These are phyloP conservation scores for Leccinum boreale DNA, from an alignment of 768 basidiomycete genomes.

Conservation along the genomic window DNA sequence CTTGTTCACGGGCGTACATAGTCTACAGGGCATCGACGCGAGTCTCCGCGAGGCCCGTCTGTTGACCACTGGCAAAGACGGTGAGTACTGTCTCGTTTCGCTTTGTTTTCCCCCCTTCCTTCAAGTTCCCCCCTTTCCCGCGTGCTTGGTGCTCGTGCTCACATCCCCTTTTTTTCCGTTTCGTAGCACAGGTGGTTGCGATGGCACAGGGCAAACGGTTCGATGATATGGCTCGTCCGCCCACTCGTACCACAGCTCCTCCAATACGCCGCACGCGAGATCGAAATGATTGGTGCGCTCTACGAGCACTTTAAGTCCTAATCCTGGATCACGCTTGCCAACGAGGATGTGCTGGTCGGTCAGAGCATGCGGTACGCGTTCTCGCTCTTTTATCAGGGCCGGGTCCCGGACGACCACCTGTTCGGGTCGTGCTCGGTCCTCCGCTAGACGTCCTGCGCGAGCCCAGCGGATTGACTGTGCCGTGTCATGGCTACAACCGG, in stretches of 20 bases:
- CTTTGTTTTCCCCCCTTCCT: not conserved
- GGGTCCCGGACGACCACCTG: constrained; percentile 23
- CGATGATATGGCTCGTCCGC: constrained; percentile 33
- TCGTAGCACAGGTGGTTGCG: constrained; percentile 32
- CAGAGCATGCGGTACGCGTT: constrained; percentile 30
- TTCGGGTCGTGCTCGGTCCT: constrained; percentile 24
- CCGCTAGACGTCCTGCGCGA: constrained; percentile 27
- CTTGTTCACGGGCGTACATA: constrained; percentile 31
- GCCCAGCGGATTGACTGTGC: constrained; percentile 22
- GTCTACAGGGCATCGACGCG: constrained; percentile 35
- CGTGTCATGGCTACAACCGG: constrained; percentile 24
- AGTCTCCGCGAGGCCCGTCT: constrained; percentile 28
- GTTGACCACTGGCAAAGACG: constrained; percentile 29
- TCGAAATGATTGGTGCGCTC: constrained; percentile 36
- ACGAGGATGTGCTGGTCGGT: constrained; percentile 12
- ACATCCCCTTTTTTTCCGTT: not conserved
- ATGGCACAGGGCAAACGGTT: constrained; percentile 33
- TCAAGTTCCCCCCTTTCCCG: too few species aligned
- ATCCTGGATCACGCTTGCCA: constrained; percentile 21
- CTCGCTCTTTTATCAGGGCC: constrained; percentile 29
- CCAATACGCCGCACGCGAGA: constrained; percentile 42
- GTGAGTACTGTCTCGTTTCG: constrained; percentile 20
- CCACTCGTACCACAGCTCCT: constrained; percentile 36
- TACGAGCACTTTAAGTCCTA: constrained; percentile 32
- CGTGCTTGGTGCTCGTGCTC: not conserved